Evolutionary conservation across 2,329 filamentous ascomycete species (phyloP), one percentile per base, ranked within the genome.

Genomic region (Hypomyces perniciosus): DNA sequence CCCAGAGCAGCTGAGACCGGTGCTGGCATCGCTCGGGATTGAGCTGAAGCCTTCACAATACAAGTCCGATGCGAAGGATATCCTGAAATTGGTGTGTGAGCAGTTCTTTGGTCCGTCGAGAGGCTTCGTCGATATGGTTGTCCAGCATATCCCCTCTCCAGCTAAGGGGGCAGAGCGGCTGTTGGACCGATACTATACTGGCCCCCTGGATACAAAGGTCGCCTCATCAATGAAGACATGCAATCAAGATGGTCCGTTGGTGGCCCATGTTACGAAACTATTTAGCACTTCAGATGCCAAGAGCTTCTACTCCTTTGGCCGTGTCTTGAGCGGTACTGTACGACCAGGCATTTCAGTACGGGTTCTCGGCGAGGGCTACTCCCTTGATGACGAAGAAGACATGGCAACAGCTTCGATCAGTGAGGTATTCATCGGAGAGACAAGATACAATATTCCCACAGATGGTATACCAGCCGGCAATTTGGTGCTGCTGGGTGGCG

Each of bases 381-480:
- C 91, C 4, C 81, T 96, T 10, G 93, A 99, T 59, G 93, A 99
- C 57, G 91, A 97, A 65, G 93, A 99, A 75, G 93, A 99, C 63
- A 97, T 97, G 90, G 88, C 86, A 0, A 77, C 84, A 62, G 90
- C 90, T 29, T 92, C 86, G 0, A 86, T 99, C 54, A 81, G 83
- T 2, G 84, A 90, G 57, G 91, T 93, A 9, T 95, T 88, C 75
- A 92, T 99, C 58, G 87, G 86, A 6, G 90, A 97, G 69, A 91
- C 91, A 27, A 78, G 91, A 63, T 99, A 99, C 72, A 96, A 91
- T 59, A 87, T 99, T 43, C 84, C 90, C 2, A 91, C 89, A 0
- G 90, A 90, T 59, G 93, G 93, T 45, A 84, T 99, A 28, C 93
- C 93, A 5, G 93, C 93, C 1, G 93, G 93, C 40, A 96, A 95